phyloP scores from a whole-genome alignment of 129 eudicot genomes.

The Smallanthus sonchifolius region DNA sequence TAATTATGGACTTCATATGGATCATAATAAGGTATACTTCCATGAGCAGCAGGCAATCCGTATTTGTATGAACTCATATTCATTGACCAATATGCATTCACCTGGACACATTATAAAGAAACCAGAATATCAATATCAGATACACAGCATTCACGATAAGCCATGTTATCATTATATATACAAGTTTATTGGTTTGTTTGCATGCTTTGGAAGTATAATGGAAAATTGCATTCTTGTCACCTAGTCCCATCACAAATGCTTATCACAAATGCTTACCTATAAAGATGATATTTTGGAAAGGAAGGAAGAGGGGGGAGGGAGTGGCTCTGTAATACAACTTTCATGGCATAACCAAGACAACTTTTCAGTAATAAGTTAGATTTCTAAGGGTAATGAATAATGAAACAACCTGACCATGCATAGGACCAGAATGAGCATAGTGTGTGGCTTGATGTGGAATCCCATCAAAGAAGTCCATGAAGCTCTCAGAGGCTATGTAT shows the following conservation, averaged over 20 bases:
- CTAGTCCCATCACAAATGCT: not conserved
- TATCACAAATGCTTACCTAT: not conserved
- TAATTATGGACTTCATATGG: conserved; percentile 45
- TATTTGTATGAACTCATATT: conserved; percentile 69
- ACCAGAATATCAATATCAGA: not conserved
- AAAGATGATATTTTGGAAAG: not conserved
- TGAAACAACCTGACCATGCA: conserved; percentile 52
- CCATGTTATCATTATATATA: conserved; percentile 10
- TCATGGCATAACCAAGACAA: not conserved
- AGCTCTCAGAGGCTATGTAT: conserved; percentile 47
- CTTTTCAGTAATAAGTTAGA: not conserved
- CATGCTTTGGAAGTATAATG: not conserved
- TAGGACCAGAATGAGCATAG: conserved; percentile 43
- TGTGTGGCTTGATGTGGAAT: conserved; percentile 45
- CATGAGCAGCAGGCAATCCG: conserved; percentile 52
- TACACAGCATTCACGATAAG: not conserved
- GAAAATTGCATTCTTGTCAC: not conserved
- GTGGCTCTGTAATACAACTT: not conserved
- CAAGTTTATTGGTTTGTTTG: conserved; percentile 2
- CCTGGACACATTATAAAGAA: conserved; percentile 36
- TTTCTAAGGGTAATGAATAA: not conserved
- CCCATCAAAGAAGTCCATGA: conserved; percentile 62
- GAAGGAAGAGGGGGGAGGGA: not conserved
- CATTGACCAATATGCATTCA: conserved; percentile 70
- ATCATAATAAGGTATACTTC: conserved; percentile 58